Percentiles rank a stretch among this genome's conserved stretches.
phyloP scores from a whole-genome alignment of 176 grass and related monocot genomes.

The Areca catechu region DNA sequence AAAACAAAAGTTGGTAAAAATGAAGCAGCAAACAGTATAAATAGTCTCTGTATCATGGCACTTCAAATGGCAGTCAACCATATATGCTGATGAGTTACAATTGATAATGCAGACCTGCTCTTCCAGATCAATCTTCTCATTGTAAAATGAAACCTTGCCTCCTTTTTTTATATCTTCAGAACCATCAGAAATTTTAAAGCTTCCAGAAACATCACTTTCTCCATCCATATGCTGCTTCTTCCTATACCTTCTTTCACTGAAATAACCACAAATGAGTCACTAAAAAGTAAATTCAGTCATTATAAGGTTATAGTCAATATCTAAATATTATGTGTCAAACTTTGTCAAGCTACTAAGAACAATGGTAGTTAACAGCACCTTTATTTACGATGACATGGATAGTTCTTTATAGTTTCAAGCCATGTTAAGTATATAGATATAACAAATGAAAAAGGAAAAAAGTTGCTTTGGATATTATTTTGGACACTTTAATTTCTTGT shows the following conservation, averaged over 20 bases:
- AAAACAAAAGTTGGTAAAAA: neutral
- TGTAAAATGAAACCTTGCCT: slow-evolving; percentile 21
- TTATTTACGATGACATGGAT: too few species aligned
- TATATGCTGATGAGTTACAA: slow-evolving; percentile 10
- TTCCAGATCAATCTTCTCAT: slow-evolving; percentile 54
- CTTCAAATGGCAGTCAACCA: neutral
- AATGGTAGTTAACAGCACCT: too few species aligned
- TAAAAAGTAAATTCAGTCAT: too few species aligned
- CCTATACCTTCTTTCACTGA: slow-evolving; percentile 49
- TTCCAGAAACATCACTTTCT: slow-evolving; percentile 47
- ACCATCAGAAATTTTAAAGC: slow-evolving; percentile 46
- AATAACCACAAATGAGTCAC: neutral
- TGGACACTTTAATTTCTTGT: too few species aligned
- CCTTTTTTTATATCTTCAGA: slow-evolving; percentile 37
- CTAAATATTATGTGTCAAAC: too few species aligned
- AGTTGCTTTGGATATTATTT: too few species aligned
- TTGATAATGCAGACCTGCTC: slow-evolving; percentile 32
- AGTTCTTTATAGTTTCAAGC: too few species aligned
- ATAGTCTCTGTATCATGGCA: neutral
- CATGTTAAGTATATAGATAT: too few species aligned
- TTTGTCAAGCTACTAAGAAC: too few species aligned
- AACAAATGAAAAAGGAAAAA: too few species aligned
- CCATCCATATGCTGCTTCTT: slow-evolving; percentile 38
- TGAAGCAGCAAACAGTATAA: neutral
- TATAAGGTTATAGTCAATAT: too few species aligned